Base-by-base conservation (phyloP, 2,329 filamentous ascomycete species). In the Macrophomina pseudophaseolina region DNA sequence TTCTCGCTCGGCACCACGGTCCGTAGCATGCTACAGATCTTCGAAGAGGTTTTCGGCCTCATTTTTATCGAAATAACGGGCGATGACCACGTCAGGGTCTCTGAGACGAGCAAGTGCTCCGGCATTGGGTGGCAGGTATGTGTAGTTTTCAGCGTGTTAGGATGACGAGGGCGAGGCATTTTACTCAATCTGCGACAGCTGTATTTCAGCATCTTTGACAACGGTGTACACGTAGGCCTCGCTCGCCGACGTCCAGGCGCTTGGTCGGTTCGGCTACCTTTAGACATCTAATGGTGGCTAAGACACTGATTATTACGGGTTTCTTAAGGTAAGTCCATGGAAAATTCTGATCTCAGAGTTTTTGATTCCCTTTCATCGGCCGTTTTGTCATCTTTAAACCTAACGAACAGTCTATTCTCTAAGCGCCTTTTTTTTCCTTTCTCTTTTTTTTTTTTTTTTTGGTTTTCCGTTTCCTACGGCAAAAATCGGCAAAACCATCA, bases 51-150 rank as follows among this genome's bases (percentile, higher is more conserved):
- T 5, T 93, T 96, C 70, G 92, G 92, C 16, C 83, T 96, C 40
- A 87, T 88, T 5, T 95, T 95, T 72, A 87, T 94, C 16, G 86
- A 94, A 79, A 82, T 95, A 28, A 85, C 84, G 58, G 83, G 85
- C 3, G 87, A 89, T 68, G 91, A 92, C 70, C 85, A 89, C 42
- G 35, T 86, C 59, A 82, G 83, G 46, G 78, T 92, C 68, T 90
- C 89, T 60, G 85, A 89, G 9, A 90, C 87, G 1, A 87, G 87
- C 66, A 90, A 89, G 76, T 87, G 86, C 9, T 85, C 87, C 65
- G 90, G 93, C 70, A 91, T 94, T 71, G 83, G 88, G 1, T 95
- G 92, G 92, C 92, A 95, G 73, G 86, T 91, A 70, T 91, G 94
- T 72, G 91, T 94, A 69, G 78, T 94, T 66, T 94, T 93, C 81